A percentile compares a stretch with the other conserved stretches of the same genome.
Evolutionary conservation across 2,329 filamentous ascomycete genomes (phyloP).

Genomic region (Raffaelea arxii): DNA sequence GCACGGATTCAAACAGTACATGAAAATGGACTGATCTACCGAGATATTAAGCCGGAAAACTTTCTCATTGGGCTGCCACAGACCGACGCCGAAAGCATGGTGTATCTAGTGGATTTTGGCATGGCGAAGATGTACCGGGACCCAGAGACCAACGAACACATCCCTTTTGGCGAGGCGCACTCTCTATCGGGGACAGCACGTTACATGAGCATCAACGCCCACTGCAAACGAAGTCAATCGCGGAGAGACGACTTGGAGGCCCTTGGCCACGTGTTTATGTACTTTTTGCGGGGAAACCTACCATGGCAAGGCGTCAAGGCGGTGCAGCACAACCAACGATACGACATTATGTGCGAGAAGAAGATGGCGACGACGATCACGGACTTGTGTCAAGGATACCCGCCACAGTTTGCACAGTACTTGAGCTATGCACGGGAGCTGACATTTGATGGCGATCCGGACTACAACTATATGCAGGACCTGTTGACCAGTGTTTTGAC

Average conservation of each 20-base stretch:
- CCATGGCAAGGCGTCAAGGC: slow-evolving; percentile 66
- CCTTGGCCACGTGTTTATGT: slow-evolving; percentile 66
- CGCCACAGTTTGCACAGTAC: slow-evolving; percentile 96
- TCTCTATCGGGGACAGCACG: slow-evolving; percentile 91
- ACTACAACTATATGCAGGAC: slow-evolving; percentile 94
- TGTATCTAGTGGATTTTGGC: slow-evolving; percentile 96
- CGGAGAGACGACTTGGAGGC: slow-evolving; percentile 93
- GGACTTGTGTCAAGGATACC: slow-evolving; percentile 90
- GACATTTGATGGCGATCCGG: slow-evolving; percentile 93
- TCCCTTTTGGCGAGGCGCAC: slow-evolving; percentile 92
- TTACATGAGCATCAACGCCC: slow-evolving; percentile 99
- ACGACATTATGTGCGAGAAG: slow-evolving; percentile 99
- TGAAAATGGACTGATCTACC: slow-evolving; percentile 97
- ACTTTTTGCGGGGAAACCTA: slow-evolving; percentile 58
- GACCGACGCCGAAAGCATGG: slow-evolving; percentile 86
- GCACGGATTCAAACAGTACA: slow-evolving; percentile 88
- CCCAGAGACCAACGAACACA: slow-evolving; percentile 97
- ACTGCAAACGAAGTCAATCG: slow-evolving; percentile 90
- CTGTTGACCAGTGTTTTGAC: slow-evolving; percentile 92
- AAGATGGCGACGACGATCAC: slow-evolving; percentile 96
- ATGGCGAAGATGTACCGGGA: slow-evolving; percentile 99
- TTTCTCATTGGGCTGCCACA: slow-evolving; percentile 89
- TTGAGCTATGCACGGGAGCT: slow-evolving; percentile 92
- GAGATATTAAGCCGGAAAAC: slow-evolving; percentile 99
- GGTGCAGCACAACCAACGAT: slow-evolving; percentile 82